phyloP scores from a whole-genome alignment of 495 filamentous ascomycete genomes.

The Chaetomidium leptoderma region DNA sequence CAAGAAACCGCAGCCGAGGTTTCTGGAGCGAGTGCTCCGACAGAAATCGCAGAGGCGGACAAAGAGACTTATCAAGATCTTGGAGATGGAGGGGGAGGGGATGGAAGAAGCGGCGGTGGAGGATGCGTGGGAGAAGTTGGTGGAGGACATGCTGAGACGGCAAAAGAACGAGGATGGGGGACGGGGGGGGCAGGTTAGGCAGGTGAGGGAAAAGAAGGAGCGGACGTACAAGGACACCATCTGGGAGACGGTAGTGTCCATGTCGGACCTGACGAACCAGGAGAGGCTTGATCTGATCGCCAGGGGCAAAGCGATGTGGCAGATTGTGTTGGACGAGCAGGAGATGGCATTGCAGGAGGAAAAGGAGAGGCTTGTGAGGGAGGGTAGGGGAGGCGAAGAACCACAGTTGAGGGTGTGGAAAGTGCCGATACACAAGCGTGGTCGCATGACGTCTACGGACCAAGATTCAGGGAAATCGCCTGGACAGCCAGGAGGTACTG shows the following conservation, averaged over 20 bases:
- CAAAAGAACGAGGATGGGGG: conserved; percentile 31
- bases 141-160: conserved; percentile 26
- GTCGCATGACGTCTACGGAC: no score
- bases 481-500: no score
- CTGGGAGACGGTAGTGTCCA: conserved; percentile 16
- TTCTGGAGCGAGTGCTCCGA: conserved; percentile 53
- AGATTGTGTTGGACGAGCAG: conserved; percentile 46
- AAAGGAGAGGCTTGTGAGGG: conserved; percentile 16
- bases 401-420: background rate
- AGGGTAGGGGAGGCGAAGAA: conserved; percentile 5
- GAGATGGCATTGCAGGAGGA: conserved; percentile 42
- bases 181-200: conserved; percentile 16
- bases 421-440: background rate
- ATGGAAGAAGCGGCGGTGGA: background rate
- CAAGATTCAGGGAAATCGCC: no score
- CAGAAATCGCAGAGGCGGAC: conserved; percentile 53
- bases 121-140: conserved; percentile 19
- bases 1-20: conserved; percentile 61
- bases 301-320: conserved; percentile 45
- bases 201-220: conserved; percentile 11
- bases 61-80: conserved; percentile 27
- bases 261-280: conserved; percentile 13
- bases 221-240: conserved; percentile 6
- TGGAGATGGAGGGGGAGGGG: conserved; percentile 15
- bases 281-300: conserved; percentile 33